Evolutionary conservation across 495 filamentous ascomycete species (phyloP), one percentile per base, ranked within the genome.

Genomic region (Cairneyella variabilis): DNA sequence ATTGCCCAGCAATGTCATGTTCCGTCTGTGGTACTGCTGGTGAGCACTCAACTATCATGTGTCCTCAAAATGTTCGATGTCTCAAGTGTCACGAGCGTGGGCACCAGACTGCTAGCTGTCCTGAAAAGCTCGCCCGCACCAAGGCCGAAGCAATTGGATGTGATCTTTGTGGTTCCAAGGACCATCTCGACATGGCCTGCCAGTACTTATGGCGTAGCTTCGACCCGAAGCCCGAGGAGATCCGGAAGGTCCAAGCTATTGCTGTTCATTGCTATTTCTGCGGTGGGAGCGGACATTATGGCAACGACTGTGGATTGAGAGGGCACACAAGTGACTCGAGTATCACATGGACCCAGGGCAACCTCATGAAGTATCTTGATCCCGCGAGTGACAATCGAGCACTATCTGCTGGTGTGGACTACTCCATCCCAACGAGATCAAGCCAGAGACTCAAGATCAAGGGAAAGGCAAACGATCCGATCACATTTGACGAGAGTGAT

Each of bases 381-480:
- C 52, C 52, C 42, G 23, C 36, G 26, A 60, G 56, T 32, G 11
- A 27, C 21, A n/a, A 43, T 30, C 51, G 49, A n/a, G 55, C 55
- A 14, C 23, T 61, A 11, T 56, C 52, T 51, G 58, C 58, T 34
- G 58, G 50, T 10, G 20, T 46, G 18, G 55, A 64, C 39, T 59
- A 59, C 45, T 50, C 48, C 16, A 47, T 64, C 20, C 39, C 50
- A 50, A 42, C 22, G 17, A 28, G 36, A 8, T 3, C 52, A 5
- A 42, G 41, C 32, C 39, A 49, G 43, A 27, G 30, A 25, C 58
- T 60, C 38, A 58, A 45, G 36, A 64, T 69, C 48, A 69, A 68
- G 28, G 68, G 68, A 10, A 60, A 54, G 48, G 68, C 66, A 1
- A 59, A 66, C 38, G 44, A 57, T 25, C 51, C 61, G 1, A 62